Evolutionary conservation across 2,329 filamentous ascomycete genomes (phyloP), one percentile per base, ranked within the genome.

Genomic region (Colletotrichum sp.): DNA sequence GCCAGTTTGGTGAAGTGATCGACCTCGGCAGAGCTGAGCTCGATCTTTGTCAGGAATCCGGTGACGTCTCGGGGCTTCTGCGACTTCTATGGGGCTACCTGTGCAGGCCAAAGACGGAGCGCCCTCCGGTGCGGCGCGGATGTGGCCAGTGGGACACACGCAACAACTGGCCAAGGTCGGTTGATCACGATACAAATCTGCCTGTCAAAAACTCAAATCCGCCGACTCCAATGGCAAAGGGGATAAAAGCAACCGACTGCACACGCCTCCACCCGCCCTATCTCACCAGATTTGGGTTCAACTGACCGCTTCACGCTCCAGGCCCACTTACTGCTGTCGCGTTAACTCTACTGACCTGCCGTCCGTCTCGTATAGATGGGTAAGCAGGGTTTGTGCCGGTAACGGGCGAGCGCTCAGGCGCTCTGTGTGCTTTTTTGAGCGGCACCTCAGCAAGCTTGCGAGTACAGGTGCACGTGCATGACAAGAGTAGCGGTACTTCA

Each of bases 351-450:
- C 68, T 24, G 28, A 28, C 44, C 44, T 60, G 26, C 59, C 67
- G 44, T 24, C 55, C 39, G 72, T 71, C 68, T 75, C 72, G 72
- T 71, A 70, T 75, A 75, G 32, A 75, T 68, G 24, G 34, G 28
- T 18, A 34, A 15, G 44, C 18, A 71, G 28, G 72, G 67, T 71
- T 49, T 21, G 32, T 60, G 60, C 68, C 52, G 15, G 60, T 65
- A 71, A 59, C 34, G 52, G 49, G 60, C 21, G 60, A 34, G 71
- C 26, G 66, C 66, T 68, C 66, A 44, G 66, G 52, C 52, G n/a
- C 55, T 36, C 57, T 18, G 21, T 36, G 32, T 36, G 30, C 30
- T 60, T 68, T 34, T 57, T 59, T 15, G n/a, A 34, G 44, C 13
- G 66, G 52, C n/a, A 28, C 52, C 52, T 44, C 28, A 55, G 18